A percentile compares a stretch with the other conserved stretches of the same genome.
Evolutionary conservation across 306 rosid genomes (phyloP).

Genomic region (Psophocarpus tetragonolobus): DNA sequence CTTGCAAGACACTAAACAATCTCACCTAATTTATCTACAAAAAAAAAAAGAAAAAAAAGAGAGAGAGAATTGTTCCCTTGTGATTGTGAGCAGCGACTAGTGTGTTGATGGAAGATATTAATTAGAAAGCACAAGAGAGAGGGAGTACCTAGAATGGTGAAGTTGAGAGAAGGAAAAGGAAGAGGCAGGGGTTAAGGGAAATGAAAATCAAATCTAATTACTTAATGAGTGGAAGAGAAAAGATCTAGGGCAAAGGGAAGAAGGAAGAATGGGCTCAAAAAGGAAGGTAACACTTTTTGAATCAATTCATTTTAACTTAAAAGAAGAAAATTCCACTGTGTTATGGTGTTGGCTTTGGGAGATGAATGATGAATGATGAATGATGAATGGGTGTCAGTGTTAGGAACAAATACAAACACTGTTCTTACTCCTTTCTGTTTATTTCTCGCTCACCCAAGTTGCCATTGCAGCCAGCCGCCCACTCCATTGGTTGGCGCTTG

Average conservation of each 20-base stretch:
- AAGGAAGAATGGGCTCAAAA: neutral
- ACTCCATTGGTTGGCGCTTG: neutral
- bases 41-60: neutral
- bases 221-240: slow-evolving; percentile 26
- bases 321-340: neutral
- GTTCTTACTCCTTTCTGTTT: neutral
- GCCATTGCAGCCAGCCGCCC: neutral
- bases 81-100: too few species aligned
- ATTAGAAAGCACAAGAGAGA: neutral
- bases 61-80: neutral
- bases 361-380: too few species aligned
- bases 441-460: neutral
- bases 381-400: too few species aligned
- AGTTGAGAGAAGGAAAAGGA: slow-evolving; percentile 2
- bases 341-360: too few species aligned
- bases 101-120: too few species aligned
- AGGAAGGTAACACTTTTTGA: neutral
- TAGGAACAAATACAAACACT: neutral
- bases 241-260: slow-evolving; percentile 35
- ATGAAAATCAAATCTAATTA: slow-evolving; percentile 28
- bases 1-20: slow-evolving; percentile 23
- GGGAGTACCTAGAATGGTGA: slow-evolving; percentile 37
- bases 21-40: slow-evolving; percentile 26
- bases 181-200: neutral
- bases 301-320: neutral